Conservation (phyloP, 1,284 basidiomycete genomes). For the Caloboletus inedulis region DNA sequence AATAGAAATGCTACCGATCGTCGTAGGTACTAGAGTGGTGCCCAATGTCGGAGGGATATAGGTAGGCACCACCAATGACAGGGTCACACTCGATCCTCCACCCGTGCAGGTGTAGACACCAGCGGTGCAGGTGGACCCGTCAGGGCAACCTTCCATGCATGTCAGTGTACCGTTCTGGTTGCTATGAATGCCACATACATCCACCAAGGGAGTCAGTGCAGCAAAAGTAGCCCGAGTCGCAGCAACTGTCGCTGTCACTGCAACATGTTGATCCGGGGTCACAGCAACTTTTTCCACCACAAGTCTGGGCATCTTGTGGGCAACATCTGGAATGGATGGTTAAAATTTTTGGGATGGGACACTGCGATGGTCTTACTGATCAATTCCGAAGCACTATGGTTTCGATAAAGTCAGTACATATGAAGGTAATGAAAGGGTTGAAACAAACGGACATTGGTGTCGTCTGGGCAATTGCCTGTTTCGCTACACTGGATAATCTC, state of each 20-base stretch:
- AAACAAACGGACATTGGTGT: conserved; percentile 16
- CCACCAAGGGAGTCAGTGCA: conserved; percentile 20
- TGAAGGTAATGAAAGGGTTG: not conserved
- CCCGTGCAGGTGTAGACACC: conserved; percentile 6
- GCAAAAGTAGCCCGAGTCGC: conserved; percentile 11
- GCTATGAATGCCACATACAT: conserved; percentile 16
- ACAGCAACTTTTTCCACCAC: conserved; percentile 11
- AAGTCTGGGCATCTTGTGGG: conserved; percentile 7
- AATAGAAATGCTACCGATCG: too few relatives aligned
- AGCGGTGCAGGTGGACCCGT: conserved; percentile 8
- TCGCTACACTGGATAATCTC: conserved; percentile 17
- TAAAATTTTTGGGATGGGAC: not conserved
- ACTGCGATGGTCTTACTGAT: conserved; percentile 2
- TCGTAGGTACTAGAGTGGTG: too few relatives aligned
- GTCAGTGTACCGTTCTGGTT: not conserved
- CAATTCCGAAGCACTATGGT: conserved; percentile 8
- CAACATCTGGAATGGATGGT: conserved; percentile 12
- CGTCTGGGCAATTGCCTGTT: conserved; percentile 14
- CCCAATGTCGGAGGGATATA: not conserved
- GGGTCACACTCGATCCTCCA: not conserved
- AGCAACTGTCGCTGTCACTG: conserved; percentile 6
- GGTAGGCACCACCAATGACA: not conserved
- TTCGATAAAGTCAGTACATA: conserved; percentile 1
- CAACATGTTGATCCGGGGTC: conserved; percentile 11
- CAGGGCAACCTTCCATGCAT: conserved; percentile 17